Evolutionary conservation across 352 stramenopile species (phyloP).

Genomic region (Phytophthora tentaculata): DNA sequence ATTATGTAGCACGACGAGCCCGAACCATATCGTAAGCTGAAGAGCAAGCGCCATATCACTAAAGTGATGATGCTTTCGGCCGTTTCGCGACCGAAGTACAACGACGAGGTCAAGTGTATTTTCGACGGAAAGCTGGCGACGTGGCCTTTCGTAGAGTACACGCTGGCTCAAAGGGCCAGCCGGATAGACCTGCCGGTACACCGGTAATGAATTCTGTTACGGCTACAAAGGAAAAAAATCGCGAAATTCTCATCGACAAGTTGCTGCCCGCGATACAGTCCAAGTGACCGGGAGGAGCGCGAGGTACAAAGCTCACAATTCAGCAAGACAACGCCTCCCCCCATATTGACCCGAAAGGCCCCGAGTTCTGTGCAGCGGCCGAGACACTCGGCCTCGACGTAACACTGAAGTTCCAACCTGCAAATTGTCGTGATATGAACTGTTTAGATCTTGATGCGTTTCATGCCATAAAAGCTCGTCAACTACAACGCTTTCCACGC

Average conservation of each 20-base stretch:
- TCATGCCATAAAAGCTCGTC: background rate
- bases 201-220: background rate
- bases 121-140: constrained; percentile 3
- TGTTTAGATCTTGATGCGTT: background rate
- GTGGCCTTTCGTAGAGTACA: constrained; percentile 3
- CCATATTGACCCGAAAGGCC: background rate
- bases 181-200: background rate
- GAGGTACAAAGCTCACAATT: background rate
- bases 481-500: background rate
- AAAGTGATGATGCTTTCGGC: constrained; percentile 1
- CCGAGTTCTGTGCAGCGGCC: background rate
- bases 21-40: background rate
- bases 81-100: background rate
- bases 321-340: background rate
- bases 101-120: background rate
- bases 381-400: background rate
- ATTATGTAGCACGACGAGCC: background rate
- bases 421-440: constrained; percentile 7
- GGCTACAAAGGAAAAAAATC: background rate
- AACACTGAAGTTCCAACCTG: background rate
- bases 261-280: background rate
- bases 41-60: constrained; percentile 5
- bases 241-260: constrained; percentile 9
- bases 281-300: background rate
- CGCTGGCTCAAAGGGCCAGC: background rate